Conservation (phyloP, 73 alveolate genomes). For the Uronychia setigera region DNA sequence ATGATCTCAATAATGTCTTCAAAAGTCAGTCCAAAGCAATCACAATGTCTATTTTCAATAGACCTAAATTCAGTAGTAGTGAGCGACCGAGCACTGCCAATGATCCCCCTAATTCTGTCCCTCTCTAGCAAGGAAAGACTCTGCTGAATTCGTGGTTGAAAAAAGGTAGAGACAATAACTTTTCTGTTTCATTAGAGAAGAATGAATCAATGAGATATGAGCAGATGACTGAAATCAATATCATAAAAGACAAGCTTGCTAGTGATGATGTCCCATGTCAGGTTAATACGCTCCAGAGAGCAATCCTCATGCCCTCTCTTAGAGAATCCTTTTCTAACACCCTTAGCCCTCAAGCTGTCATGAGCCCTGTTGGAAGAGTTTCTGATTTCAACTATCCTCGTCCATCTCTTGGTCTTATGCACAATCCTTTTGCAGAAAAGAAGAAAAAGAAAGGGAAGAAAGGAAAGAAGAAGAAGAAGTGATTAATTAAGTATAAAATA, state of each 20-base stretch:
- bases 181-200: not conserved
- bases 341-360: not conserved
- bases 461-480: not conserved
- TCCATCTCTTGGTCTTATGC: not conserved
- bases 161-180: not conserved
- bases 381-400: not conserved
- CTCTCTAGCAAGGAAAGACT: not conserved
- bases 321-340: not conserved
- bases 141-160: not conserved
- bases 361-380: not conserved
- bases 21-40: not conserved
- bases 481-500: too few species aligned
- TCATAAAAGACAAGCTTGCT: conserved; percentile 10
- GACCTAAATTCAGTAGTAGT: not conserved
- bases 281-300: conserved; percentile 3
- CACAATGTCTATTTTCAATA: not conserved
- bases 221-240: conserved; percentile 9
- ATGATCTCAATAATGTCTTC: not conserved
- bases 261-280: conserved; percentile 6
- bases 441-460: not conserved
- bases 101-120: not conserved
- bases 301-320: conserved; percentile 14
- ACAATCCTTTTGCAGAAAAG: not conserved
- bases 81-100: not conserved
- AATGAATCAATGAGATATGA: conserved; percentile 12